Evolutionary conservation across 768 basidiomycete species (phyloP), one percentile per base, ranked within the genome.

Genomic region (Mycena chlorophos): DNA sequence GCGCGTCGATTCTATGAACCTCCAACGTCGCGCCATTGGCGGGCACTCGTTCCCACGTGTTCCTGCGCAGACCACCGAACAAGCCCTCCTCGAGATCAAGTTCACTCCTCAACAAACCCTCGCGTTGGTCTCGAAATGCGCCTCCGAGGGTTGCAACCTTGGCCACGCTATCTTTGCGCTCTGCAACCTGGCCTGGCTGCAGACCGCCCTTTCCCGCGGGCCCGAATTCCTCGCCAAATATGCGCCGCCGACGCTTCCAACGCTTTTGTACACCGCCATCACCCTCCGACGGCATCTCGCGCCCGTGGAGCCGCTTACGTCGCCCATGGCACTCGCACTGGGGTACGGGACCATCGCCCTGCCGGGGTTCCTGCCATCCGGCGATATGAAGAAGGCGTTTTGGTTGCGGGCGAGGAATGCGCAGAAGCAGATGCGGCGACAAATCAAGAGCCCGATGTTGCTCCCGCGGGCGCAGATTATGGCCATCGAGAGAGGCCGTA

Each of bases 271-370:
- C 42, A 58, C 64, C n/a, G 64, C 63, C 4, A 59, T 65, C 31
- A 64, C 53, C 37, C 51, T 65, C 22, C 60, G 57, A 16, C 60
- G 52, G 3, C 50, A 58, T 45, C 51, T 65, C n/a, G 38, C 49
- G 12, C 52, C 54, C 19, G 38, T 55, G 13, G 45, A 53, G 6
- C 54, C 46, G 4, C 58, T 60, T 20, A 37, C 58, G 2, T 57
- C 64, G 0, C n/a, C 40, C 22, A 59, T 63, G 60, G 54, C 58
- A n/a, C 60, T 66, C 29, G 59, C 64, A 17, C 57, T 65, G 8
- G 63, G 63, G 12, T 65, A 64, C 47, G 63, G 52, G 37, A 65
- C 51, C 37, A 58, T 65, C 39, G 49, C 58, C 16, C 60, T 65
- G 3, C 62, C 64, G 14, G 57, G 54, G 6, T 65, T 59, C 28